Evolutionary conservation across 2,329 filamentous ascomycete genomes (phyloP), one percentile per base, ranked within the genome.

Genomic region (Fusarium camptoceras): DNA sequence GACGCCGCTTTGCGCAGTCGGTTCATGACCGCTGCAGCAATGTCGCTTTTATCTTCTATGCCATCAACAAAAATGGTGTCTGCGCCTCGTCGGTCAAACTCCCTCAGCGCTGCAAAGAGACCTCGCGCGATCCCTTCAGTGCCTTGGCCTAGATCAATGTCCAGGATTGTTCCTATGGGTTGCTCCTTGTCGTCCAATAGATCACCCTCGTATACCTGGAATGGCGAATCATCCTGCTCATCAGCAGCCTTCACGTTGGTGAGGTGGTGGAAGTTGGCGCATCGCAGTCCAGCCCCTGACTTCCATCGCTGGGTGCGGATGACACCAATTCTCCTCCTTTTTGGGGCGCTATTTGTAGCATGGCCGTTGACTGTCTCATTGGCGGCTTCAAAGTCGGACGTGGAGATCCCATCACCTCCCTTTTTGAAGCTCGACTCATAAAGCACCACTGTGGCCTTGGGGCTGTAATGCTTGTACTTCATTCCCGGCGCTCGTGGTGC

Each of bases 401-500:
- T 20, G 15, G 76, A 68, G 37, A 85, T 75, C 10, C 83, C 83
- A 12, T 76, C 75, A 44, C 72, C 69, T 24, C 81, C 79, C 14
- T 66, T 72, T 15, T 64, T 66, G 78, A 77, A 82, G 39, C 76
- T 79, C 27, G 87, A 81, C 78, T 97, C 93, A 77, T 94, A 97
- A 3, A 98, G 84, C 16, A 97, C 83, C 4, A 99, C 94, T 47
- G 86, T 89, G 2, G 96, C 97, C 78, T 91, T 93, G 2, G 96
- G 96, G 44, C 94, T 97, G 77, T 99, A 99, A 78, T 99, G 96
- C 77, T 96, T 93, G 79, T 99, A 99, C 81, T 99, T 99, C 96
- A 99, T 99, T 2, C 96, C 96, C 0, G 96, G 96, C 1, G 96
- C 96, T 59, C 93, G 86, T 1, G 96, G 96, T 12, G 87, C 86